phyloP scores from a whole-genome alignment of 1,139 yeast species.

The Debaryomycetaceae sp. region DNA sequence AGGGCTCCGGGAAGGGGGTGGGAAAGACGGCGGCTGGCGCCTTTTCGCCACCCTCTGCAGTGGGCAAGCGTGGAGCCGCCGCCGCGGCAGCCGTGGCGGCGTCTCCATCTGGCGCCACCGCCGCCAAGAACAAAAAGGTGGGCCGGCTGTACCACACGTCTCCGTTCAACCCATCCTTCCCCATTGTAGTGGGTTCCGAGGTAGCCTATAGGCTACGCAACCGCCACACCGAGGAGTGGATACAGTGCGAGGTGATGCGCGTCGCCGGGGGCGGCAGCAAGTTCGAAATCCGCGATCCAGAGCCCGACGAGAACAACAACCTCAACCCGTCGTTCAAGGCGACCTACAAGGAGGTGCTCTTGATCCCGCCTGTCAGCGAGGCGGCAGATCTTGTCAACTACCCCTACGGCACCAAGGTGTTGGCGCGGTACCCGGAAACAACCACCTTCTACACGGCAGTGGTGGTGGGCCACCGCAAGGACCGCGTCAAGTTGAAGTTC shows the following conservation, averaged over 20 bases:
- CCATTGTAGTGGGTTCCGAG: constrained; percentile 66
- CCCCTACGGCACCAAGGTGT: constrained; percentile 73
- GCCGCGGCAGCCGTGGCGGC: constrained; percentile 3
- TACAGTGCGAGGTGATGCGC: constrained; percentile 85
- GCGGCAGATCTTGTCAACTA: constrained; percentile 49
- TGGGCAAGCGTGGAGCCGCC: constrained; percentile 1
- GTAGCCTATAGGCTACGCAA: constrained; percentile 81
- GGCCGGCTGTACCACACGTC: constrained; percentile 42
- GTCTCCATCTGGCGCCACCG: constrained; percentile 1
- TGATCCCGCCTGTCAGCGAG: constrained; percentile 54
- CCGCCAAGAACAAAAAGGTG: constrained; percentile 22
- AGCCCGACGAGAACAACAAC: constrained; percentile 90
- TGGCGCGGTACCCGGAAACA: constrained; percentile 96
- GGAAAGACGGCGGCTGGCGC: constrained; percentile 1
- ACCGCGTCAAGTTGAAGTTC: constrained; percentile 72
- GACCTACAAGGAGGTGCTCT: constrained; percentile 70
- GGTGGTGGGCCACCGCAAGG: constrained; percentile 74
- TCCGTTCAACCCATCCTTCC: constrained; percentile 55
- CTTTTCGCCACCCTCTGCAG: background rate
- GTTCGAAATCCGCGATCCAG: constrained; percentile 92
- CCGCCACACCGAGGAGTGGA: constrained; percentile 84
- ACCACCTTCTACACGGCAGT: constrained; percentile 95
- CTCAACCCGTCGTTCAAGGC: constrained; percentile 88
- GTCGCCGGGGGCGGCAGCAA: constrained; percentile 72
- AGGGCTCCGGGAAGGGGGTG: background rate